These are phyloP conservation scores for Leccinellum luteum DNA, from an alignment of 768 basidiomycete genomes.

Conservation along the genomic window DNA sequence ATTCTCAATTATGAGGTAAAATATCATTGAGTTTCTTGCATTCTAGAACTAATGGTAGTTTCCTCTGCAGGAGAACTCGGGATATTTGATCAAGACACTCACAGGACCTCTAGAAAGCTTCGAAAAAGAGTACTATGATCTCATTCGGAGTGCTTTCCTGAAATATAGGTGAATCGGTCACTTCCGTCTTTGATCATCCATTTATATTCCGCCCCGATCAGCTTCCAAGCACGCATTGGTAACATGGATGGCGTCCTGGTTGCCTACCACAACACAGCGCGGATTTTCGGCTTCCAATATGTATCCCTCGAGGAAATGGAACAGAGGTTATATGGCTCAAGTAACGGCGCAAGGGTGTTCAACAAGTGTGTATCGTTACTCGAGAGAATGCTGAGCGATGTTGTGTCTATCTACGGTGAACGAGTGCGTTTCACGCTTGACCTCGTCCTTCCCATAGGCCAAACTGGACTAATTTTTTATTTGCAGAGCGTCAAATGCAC, in stretches of 20 bases:
- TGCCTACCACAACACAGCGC: constrained; percentile 83
- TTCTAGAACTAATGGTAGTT: neutral
- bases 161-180: constrained; percentile 71
- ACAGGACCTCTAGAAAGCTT: constrained; percentile 74
- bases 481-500: constrained; percentile 54
- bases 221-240: constrained; percentile 94
- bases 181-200: no score
- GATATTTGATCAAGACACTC: constrained; percentile 66
- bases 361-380: constrained; percentile 67
- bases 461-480: neutral
- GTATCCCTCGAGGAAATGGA: constrained; percentile 88
- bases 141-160: constrained; percentile 90
- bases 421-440: constrained; percentile 45
- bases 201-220: constrained; percentile 24
- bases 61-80: constrained; percentile 64
- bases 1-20: constrained; percentile 73
- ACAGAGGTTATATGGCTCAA: constrained; percentile 62
- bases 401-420: constrained; percentile 57
- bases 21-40: neutral
- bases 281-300: constrained; percentile 94
- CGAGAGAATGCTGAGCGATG: constrained; percentile 62
- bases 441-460: neutral
- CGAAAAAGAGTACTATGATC: constrained; percentile 92
- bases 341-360: constrained; percentile 67
- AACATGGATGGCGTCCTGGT: constrained; percentile 95